Base-by-base conservation (phyloP, 163 green algal genomes). In the Trebouxia gelatinosa region DNA sequence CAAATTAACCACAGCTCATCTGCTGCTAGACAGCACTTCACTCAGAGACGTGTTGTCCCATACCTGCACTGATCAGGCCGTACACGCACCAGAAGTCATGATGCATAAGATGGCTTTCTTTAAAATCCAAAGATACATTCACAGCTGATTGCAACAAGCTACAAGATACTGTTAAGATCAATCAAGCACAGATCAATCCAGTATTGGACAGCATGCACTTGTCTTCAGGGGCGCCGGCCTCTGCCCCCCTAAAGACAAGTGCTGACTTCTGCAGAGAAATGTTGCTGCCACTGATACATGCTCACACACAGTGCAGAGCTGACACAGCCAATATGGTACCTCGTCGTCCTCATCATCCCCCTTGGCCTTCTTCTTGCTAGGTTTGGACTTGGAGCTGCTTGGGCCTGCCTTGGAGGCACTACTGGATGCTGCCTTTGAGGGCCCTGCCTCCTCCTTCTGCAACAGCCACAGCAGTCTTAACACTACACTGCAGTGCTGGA, bases 301-400 rank as follows among this genome's bases (percentile, higher is more conserved):
- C 11, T 38, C 11, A 67, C 58, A 67, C 6, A 32, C n/a, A 32
- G 11, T 38, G 58, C 58, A 67, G 17, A 11, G 13, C 43, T 54
- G 9, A 23, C 11, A 23, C 7, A 32, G 11, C 58, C 13, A 32
- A 66, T 40, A 39, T 7, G 40, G 66, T 23, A 68, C 75, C 75
- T 81, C 75, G 34, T 81, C 75, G 3, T 75, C 75, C 5, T 76
- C 64, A 43, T 72, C 75, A 48, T 26, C 65, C 26, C 34, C 59
- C 75, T 81, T 81, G 62, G 48, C 75, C 64, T 26, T 39, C 75
- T 81, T 81, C 62, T 81, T 81, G 40, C 31, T 68, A 5, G 50
- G 21, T 19, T 64, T 66, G 23, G 71, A 32, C 71, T 78, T 61
- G 13, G 48, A 78, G 50, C 71, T 62, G 68, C 71, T 78, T n/a